Conservation (phyloP, 1,284 basidiomycete genomes). For the Ustilago crameri region DNA sequence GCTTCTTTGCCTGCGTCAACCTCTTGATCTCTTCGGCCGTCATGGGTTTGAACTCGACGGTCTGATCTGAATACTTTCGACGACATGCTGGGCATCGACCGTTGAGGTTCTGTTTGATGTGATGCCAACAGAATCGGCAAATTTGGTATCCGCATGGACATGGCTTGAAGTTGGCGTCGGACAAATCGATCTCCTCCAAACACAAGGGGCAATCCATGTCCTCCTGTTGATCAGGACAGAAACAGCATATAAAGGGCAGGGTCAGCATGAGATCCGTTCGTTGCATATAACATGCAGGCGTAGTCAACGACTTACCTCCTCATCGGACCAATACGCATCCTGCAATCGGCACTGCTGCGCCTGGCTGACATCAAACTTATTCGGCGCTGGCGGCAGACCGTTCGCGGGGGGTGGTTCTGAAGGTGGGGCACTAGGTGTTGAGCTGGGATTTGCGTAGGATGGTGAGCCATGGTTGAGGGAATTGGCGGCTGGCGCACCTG, state of each 20-base stretch:
- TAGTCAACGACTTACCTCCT: conserved; percentile 73
- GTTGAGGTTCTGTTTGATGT: conserved; percentile 95
- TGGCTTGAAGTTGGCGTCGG: conserved; percentile 98
- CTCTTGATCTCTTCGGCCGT: conserved; percentile 95
- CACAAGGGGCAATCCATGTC: conserved; percentile 98
- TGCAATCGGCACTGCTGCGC: conserved; percentile 76
- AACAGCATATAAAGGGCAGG: background rate
- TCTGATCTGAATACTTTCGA: conserved; percentile 89
- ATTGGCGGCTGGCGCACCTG: conserved; percentile 36
- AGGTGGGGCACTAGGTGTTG: conserved; percentile 22
- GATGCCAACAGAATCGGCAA: conserved; percentile 99
- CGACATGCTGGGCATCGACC: conserved; percentile 97
- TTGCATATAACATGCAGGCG: background rate
- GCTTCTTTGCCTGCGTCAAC: conserved; percentile 94
- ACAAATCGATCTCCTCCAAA: conserved; percentile 98
- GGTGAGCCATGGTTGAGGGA: conserved; percentile 28
- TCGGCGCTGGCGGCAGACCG: conserved; percentile 59
- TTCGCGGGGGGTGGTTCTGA: conserved; percentile 18
- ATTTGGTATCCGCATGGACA: conserved; percentile 99
- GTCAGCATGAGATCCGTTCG: background rate
- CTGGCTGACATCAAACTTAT: conserved; percentile 60
- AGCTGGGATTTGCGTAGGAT: conserved; percentile 27
- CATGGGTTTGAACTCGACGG: conserved; percentile 94
- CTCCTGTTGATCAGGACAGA: conserved; percentile 74
- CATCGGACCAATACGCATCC: conserved; percentile 98